Percentiles rank a stretch among this genome's conserved stretches.
Conservation (phyloP, 192 early-diverging fungal genomes). For the Pecoramyces ruminantium region DNA sequence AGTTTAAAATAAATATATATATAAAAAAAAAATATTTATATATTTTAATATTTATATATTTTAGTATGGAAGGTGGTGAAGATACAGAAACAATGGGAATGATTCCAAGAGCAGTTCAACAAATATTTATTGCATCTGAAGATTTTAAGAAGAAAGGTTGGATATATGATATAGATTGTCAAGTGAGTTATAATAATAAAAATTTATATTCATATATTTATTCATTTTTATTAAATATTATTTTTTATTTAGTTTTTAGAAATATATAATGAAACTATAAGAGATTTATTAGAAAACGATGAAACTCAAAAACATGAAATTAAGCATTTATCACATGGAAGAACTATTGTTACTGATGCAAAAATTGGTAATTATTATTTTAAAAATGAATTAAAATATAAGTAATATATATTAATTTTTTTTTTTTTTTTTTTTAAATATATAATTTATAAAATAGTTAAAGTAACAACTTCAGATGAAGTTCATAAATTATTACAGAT, state of each 20-base stretch:
- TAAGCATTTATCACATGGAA: constrained; percentile 56
- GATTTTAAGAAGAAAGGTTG: constrained; percentile 60
- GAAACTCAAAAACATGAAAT: constrained; percentile 65
- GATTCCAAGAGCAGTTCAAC: constrained; percentile 82
- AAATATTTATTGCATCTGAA: constrained; percentile 68
- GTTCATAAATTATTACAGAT: constrained; percentile 53
- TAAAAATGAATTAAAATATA: no score
- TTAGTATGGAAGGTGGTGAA: constrained; percentile 33
- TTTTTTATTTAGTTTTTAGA: constrained; percentile 69
- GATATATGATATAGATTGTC: constrained; percentile 32
- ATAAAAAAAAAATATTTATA: no score
- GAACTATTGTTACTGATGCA: constrained; percentile 57
- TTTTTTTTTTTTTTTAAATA: no score
- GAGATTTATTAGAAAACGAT: constrained; percentile 46
- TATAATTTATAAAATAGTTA: no score
- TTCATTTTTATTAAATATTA: no score
- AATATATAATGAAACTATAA: constrained; percentile 89
- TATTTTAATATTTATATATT: no score
- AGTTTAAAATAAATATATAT: no score
- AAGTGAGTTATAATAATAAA: neutral
- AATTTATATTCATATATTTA: no score
- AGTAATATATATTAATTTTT: no score
- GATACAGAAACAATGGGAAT: constrained; percentile 43
- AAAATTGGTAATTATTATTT: constrained; percentile 26
- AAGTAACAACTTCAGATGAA: constrained; percentile 26